Base-by-base conservation (phyloP, 2,329 filamentous ascomycete genomes). In the Monosporascus sp. region DNA sequence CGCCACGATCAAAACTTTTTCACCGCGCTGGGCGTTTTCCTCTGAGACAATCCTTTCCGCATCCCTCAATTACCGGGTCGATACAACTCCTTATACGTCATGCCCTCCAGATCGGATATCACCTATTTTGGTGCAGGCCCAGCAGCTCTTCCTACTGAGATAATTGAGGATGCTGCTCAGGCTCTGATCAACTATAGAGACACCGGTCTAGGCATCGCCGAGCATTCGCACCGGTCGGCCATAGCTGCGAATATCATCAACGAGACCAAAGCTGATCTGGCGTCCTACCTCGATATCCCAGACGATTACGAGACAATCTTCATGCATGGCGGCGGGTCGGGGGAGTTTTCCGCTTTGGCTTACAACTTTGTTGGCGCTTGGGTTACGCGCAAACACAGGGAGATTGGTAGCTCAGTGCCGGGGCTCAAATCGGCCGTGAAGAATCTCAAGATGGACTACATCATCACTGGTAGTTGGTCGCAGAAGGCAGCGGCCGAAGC, bases 391-490 rank as follows among this genome's bases (percentile, higher is more conserved):
- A 80, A 81, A 24, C 3, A 24, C 22, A 24, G 82, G 45, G 71
- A 79, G 4, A 25, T 25, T 63, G 75, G n/a, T n/a, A 85, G 55
- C 70, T 85, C 11, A 75, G 76, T 20, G 70, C 67, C 11, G 64
- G 58, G 15, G 70, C 78, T 89, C 56, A 77, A 80, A 56, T 81
- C 82, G 62, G 79, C 84, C 51, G 80, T 93, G 5, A 75, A 82
- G 52, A 82, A 93, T 55, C 75, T 97, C 60, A 88, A 87, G 74
- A 70, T 95, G 44, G 93, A 97, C 72, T 97, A 97, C 72, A 73
- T 97, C 45, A 83, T 97, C 51, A 97, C 93, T 3, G 93, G 93
- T 50, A 85, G 87, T 51, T 97, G 91, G 90, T 95, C 89, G n/a
- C 77, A 90, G 60, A 97, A 97, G 74, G 92, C 92, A 14, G 86